Conservation (phyloP, 208 protist species). For the Endotrypanum monterogeii region DNA sequence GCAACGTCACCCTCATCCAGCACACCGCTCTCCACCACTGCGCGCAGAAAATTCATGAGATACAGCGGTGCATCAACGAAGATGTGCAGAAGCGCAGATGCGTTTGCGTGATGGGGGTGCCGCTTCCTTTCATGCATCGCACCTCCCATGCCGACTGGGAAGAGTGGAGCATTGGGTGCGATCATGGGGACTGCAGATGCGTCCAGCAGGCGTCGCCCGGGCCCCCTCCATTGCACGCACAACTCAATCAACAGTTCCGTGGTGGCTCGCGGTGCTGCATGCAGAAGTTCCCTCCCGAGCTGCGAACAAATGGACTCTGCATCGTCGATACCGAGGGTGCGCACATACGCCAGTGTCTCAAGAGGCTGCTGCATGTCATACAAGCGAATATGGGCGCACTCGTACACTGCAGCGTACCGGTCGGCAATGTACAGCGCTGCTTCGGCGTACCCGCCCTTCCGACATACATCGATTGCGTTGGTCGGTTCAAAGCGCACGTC, state of each 20-base stretch:
- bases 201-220: constrained; percentile 35
- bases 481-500: constrained; percentile 94
- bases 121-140: constrained; percentile 8
- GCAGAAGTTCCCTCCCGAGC: constrained; percentile 86
- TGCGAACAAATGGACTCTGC: constrained; percentile 81
- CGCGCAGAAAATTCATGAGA: constrained; percentile 92
- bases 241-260: constrained; percentile 70
- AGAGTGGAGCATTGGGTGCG: not conserved
- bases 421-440: constrained; percentile 88
- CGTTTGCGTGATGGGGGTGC: constrained; percentile 65
- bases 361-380: constrained; percentile 60
- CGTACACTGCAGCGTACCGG: constrained; percentile 79
- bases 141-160: not conserved
- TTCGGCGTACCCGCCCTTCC: constrained; percentile 89
- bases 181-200: not conserved
- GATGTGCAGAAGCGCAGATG: constrained; percentile 81
- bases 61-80: constrained; percentile 91
- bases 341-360: constrained; percentile 73
- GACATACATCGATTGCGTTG: constrained; percentile 94
- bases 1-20: constrained; percentile 30
- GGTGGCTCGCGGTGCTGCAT: constrained; percentile 40
- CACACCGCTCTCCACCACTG: constrained; percentile 67
- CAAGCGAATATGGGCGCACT: constrained; percentile 90
- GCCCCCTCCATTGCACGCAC: constrained; percentile 72
- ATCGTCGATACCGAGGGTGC: constrained; percentile 76